phyloP scores from a whole-genome alignment of 1,284 basidiomycete genomes.

The Puccinia horiana region DNA sequence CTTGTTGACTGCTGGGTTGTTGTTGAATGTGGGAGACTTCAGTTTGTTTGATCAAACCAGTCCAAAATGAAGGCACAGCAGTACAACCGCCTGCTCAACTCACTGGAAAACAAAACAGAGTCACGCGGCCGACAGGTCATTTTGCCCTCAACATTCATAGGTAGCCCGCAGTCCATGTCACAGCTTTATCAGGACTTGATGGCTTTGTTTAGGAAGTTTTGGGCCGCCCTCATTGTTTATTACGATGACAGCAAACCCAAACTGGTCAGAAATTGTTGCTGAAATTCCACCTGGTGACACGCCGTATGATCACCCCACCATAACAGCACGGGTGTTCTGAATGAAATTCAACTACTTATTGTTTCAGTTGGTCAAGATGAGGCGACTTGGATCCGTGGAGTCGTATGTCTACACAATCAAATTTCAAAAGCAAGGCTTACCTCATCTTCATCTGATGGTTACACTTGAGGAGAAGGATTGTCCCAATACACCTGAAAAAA shows the following conservation, averaged over 20 bases:
- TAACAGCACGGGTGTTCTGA: slow-evolving; percentile 63
- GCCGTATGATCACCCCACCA: slow-evolving; percentile 60
- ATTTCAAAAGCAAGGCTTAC: slow-evolving; percentile 64
- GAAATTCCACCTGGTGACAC: slow-evolving; percentile 60
- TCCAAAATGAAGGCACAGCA: neutral
- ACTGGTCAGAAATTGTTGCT: slow-evolving; percentile 60
- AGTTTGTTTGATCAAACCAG: neutral
- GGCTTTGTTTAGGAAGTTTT: slow-evolving; percentile 56
- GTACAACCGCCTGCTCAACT: neutral
- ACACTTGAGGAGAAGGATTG: neutral
- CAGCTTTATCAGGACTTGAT: slow-evolving; percentile 61
- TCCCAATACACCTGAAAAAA: neutral
- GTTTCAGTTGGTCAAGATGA: slow-evolving; percentile 50
- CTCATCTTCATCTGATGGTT: slow-evolving; percentile 61
- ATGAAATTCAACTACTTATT: slow-evolving; percentile 57
- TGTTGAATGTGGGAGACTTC: neutral
- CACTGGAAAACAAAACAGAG: slow-evolving; percentile 21
- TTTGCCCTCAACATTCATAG: slow-evolving; percentile 60
- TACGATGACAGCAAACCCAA: slow-evolving; percentile 60
- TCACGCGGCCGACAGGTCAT: slow-evolving; percentile 49
- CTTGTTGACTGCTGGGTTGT: neutral
- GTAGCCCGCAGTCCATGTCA: slow-evolving; percentile 59
- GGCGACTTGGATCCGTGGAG: slow-evolving; percentile 58
- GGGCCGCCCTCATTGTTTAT: slow-evolving; percentile 60
- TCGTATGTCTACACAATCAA: slow-evolving; percentile 63